Evolutionary conservation across 176 grass and related monocot genomes (phyloP).

Genomic region (Saccharum spontaneum): DNA sequence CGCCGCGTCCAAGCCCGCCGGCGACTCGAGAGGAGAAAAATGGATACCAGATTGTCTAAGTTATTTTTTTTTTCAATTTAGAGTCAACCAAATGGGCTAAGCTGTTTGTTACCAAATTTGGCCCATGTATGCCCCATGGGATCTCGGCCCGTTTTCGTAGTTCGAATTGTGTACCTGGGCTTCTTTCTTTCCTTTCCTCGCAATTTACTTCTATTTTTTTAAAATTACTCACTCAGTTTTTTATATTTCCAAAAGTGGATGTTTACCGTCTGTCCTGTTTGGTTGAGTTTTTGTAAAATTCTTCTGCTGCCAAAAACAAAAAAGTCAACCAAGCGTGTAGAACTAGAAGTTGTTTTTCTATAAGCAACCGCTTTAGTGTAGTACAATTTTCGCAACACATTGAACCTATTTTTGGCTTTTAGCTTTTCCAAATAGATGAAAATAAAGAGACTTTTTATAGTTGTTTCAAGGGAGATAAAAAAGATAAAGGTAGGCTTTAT

Average conservation of each 20-base stretch:
- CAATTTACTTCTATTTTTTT: not conserved
- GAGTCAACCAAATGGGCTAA: not conserved
- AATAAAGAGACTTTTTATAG: too few relatives aligned
- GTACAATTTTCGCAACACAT: too few relatives aligned
- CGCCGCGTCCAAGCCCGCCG: constrained; percentile 20
- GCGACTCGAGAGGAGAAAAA: not conserved
- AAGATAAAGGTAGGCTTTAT: fast-evolving
- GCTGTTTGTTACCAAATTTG: not conserved
- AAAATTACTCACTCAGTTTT: not conserved
- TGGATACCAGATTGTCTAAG: not conserved
- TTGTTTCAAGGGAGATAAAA: too few relatives aligned
- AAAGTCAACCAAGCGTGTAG: too few relatives aligned
- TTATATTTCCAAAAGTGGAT: not conserved
- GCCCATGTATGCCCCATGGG: not conserved
- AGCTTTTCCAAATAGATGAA: too few relatives aligned
- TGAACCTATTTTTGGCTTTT: too few relatives aligned
- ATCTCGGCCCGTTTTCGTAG: not conserved
- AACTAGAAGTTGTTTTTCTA: too few relatives aligned
- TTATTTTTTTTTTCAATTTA: not conserved
- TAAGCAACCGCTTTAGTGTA: too few relatives aligned
- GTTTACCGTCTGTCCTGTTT: not conserved
- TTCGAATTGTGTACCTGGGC: not conserved
- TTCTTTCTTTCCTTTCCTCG: not conserved
- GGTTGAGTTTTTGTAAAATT: too few relatives aligned
- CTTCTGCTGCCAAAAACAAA: too few relatives aligned